Evolutionary conservation across 2,329 filamentous ascomycete genomes (phyloP).

Genomic region (Cladophialophora bantiana): DNA sequence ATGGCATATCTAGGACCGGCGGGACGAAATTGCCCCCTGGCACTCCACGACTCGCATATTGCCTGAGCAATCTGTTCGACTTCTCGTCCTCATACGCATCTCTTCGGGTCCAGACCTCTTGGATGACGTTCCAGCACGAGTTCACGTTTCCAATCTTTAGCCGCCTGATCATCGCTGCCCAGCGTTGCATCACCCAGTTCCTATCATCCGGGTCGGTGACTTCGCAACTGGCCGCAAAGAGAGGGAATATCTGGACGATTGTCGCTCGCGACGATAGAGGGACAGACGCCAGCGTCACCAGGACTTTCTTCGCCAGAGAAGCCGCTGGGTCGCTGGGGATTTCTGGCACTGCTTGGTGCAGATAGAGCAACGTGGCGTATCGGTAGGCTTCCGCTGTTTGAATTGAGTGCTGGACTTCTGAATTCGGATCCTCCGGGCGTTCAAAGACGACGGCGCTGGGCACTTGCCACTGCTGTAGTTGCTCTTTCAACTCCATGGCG

Average conservation of each 20-base stretch:
- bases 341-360: slow-evolving; percentile 73
- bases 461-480: slow-evolving; percentile 67
- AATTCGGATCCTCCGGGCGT: slow-evolving; percentile 68
- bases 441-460: slow-evolving; percentile 61
- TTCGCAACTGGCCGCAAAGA: slow-evolving; percentile 72
- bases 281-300: slow-evolving; percentile 69
- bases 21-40: slow-evolving; percentile 34
- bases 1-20: slow-evolving; percentile 32
- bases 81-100: slow-evolving; percentile 60
- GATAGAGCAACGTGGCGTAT: slow-evolving; percentile 69
- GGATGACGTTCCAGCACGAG: slow-evolving; percentile 68
- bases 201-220: slow-evolving; percentile 65
- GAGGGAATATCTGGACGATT: slow-evolving; percentile 73
- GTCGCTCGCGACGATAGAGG: slow-evolving; percentile 67
- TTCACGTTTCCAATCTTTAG: slow-evolving; percentile 74
- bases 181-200: slow-evolving; percentile 69
- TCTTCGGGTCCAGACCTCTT: slow-evolving; percentile 70
- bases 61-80: slow-evolving; percentile 42
- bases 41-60: slow-evolving; percentile 56
- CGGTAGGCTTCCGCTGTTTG: slow-evolving; percentile 73
- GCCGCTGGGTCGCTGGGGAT: slow-evolving; percentile 66
- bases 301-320: slow-evolving; percentile 66
- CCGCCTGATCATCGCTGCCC: slow-evolving; percentile 65
- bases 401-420: slow-evolving; percentile 68
- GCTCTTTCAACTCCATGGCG: slow-evolving; percentile 67